Evolutionary conservation across 2,329 filamentous ascomycete species (phyloP), one percentile per base, ranked within the genome.

Genomic region (Bipolaris victoriae): DNA sequence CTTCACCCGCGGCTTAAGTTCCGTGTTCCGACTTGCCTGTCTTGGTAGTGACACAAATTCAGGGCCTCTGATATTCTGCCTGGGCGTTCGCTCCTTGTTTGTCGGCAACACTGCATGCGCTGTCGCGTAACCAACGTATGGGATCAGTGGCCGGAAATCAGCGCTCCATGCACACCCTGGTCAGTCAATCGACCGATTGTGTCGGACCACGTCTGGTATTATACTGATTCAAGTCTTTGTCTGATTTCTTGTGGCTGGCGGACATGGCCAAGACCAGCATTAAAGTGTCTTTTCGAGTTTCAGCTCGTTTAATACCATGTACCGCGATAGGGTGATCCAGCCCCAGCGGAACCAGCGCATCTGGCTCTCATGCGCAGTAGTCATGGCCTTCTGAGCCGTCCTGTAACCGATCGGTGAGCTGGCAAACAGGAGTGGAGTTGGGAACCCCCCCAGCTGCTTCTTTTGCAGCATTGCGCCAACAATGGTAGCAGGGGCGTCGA

Each of bases 261-360:
- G 11, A 10, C 33, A 16, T 13, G 22, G 7, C 11, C 10, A 20
- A 18, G 15, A 26, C 9, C 9, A 24, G 35, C n/a, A 49, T 55
- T 55, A 70, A 20, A 66, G 31, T 4, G 62, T 67, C 66, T 82
- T 84, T 75, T 86, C 86, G 69, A 82, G 81, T 71, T 82, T 84
- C 77, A 99, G 74, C 75, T 98, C 93, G 77, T 99, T 99, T 31
- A 98, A 85, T 55, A 92, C 85, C 95, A 99, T 98, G 78, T 98
- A 99, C 59, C 95, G 83, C 70, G 92, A 95, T 55, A 97, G 75
- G 0, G 86, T 84, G 72, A 99, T 97, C 92, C 93, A 99, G 2
- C 92, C 91, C 85, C 92, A 98, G 7, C 95, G 86, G 74, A 98
- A 99, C 95, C 95, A 99, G 36, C 91, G 86, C 95, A 99, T 99